phyloP scores from a whole-genome alignment of 495 filamentous ascomycete species.

The Aspergillus baeticus region DNA sequence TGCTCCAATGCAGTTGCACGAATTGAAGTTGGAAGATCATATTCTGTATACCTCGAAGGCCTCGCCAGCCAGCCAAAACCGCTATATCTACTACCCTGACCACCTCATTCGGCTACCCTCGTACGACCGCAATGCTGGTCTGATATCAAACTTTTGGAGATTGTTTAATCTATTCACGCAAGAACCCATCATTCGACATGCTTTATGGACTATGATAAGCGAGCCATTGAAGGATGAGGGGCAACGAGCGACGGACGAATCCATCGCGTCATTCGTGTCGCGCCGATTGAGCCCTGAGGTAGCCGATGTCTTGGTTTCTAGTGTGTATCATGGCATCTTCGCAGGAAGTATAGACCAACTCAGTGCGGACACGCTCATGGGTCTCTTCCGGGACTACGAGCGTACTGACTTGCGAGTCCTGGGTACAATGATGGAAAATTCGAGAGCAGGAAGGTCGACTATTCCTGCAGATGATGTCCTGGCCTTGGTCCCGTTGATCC shows the following conservation, averaged over 20 bases:
- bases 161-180: conserved; percentile 33
- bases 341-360: conserved; percentile 86
- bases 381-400: conserved; percentile 54
- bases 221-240: conserved; percentile 37
- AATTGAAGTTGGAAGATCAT: conserved; percentile 60
- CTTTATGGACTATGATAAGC: conserved; percentile 35
- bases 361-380: conserved; percentile 65
- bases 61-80: conserved; percentile 53
- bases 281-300: conserved; percentile 54
- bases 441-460: not conserved
- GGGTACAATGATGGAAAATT: conserved; percentile 6
- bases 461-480: conserved; percentile 28
- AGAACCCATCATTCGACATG: conserved; percentile 64
- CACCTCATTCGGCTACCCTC: conserved; percentile 72
- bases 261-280: conserved; percentile 66
- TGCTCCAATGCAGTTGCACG: conserved; percentile 51
- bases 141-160: conserved; percentile 25
- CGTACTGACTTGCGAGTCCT: conserved; percentile 22
- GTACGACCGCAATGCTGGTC: conserved; percentile 24
- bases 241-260: conserved; percentile 56
- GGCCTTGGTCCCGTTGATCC: conserved; percentile 16
- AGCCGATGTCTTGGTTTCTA: conserved; percentile 75
- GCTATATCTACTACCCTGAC: conserved; percentile 93
- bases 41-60: conserved; percentile 55
- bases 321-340: conserved; percentile 85